Conservation (phyloP, 2,329 filamentous ascomycete genomes). For the Aspergillus hortae region DNA sequence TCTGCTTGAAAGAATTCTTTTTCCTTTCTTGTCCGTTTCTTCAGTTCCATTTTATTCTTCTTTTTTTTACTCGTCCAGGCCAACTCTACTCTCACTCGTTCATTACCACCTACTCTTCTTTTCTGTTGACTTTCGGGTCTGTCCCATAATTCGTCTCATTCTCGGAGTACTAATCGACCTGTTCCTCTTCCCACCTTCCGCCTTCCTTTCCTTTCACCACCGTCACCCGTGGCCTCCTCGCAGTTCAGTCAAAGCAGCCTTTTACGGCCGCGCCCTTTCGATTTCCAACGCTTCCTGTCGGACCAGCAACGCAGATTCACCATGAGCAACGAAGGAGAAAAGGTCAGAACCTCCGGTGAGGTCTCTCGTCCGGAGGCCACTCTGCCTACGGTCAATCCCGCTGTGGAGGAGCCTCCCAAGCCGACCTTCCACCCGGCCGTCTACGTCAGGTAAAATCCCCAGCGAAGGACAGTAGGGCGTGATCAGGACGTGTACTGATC, state of each 20-base stretch:
- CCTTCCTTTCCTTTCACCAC: constrained; percentile 12
- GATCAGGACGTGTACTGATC: neutral
- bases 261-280: constrained; percentile 45
- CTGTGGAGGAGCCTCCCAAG: constrained; percentile 63
- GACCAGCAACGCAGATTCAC: constrained; percentile 36
- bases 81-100: constrained; percentile 29
- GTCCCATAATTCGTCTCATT: constrained; percentile 11
- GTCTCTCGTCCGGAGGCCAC: constrained; percentile 44
- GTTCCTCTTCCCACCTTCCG: constrained; percentile 15
- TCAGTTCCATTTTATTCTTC: constrained; percentile 8
- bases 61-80: constrained; percentile 9
- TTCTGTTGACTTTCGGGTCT: constrained; percentile 11
- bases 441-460: constrained; percentile 64
- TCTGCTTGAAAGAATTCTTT: neutral
- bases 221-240: constrained; percentile 41
- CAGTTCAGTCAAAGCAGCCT: constrained; percentile 42
- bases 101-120: constrained; percentile 6
- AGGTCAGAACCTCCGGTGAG: constrained; percentile 79
- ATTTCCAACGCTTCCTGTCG: constrained; percentile 46
- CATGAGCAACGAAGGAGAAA: constrained; percentile 70
- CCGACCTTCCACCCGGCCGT: constrained; percentile 71
- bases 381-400: constrained; percentile 77
- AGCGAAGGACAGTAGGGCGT: neutral
- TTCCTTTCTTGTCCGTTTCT: constrained; percentile 4
- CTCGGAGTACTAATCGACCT: neutral